A percentile compares a stretch with the other conserved stretches of the same genome.
Conservation (phyloP, 306 rosid species). For the Chamaecrista fasciculata region DNA sequence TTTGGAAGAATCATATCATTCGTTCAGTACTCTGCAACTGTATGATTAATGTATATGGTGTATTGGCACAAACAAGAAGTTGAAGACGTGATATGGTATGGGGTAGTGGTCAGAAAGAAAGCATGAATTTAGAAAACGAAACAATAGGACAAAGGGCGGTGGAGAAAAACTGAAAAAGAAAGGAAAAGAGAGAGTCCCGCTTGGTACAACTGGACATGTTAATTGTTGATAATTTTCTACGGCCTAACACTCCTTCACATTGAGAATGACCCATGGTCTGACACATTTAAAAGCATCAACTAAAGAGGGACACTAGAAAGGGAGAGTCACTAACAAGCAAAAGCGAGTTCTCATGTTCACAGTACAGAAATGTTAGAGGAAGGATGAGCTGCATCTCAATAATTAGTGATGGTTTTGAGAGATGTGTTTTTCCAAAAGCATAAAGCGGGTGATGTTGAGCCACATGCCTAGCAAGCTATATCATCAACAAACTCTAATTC, state of each 20-base stretch:
- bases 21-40: background rate
- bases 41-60: constrained; percentile 4
- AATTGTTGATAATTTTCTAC: constrained; percentile 42
- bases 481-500: constrained; percentile 43
- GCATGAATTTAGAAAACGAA: constrained; percentile 9
- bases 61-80: background rate
- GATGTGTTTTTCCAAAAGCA: constrained; percentile 48
- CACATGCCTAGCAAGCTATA: constrained; percentile 53
- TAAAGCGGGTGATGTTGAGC: constrained; percentile 67
- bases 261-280: constrained; percentile 53
- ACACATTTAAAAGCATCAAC: constrained; percentile 36
- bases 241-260: constrained; percentile 40
- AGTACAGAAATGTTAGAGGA: constrained; percentile 34
- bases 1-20: background rate
- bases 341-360: constrained; percentile 52
- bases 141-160: background rate
- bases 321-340: constrained; percentile 42
- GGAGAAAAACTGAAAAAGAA: too few species aligned
- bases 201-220: constrained; percentile 31
- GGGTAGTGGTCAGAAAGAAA: constrained; percentile 6
- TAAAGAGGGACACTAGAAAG: constrained; percentile 29
- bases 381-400: constrained; percentile 77
- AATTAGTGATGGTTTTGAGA: constrained; percentile 48
- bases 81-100: background rate
- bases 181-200: background rate